These are phyloP conservation scores for Mycena galericulata DNA, from an alignment of 768 basidiomycete species.

Conservation along the genomic window DNA sequence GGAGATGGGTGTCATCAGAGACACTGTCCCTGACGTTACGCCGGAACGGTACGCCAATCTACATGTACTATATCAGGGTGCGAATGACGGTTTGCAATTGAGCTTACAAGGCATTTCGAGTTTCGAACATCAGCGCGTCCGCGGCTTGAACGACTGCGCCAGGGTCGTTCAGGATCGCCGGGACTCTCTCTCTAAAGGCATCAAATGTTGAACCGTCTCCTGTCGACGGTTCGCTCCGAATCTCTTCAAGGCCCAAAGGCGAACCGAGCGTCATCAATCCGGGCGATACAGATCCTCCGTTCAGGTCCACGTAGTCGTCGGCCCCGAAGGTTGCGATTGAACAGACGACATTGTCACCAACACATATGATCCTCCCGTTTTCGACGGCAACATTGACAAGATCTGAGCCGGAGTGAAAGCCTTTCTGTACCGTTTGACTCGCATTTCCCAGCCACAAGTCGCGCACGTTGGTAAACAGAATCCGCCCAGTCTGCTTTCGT, in stretches of 20 bases:
- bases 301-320: conserved; percentile 64
- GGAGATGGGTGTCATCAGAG: conserved; percentile 57
- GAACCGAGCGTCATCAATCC: conserved; percentile 78
- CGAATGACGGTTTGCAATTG: no score
- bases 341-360: conserved; percentile 50
- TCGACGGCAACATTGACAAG: conserved; percentile 55
- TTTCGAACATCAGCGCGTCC: conserved; percentile 79
- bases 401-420: conserved; percentile 39
- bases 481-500: conserved; percentile 46
- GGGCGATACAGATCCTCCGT: conserved; percentile 75
- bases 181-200: conserved; percentile 59
- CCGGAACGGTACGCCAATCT: conserved; percentile 77
- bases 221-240: conserved; percentile 75
- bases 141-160: conserved; percentile 71
- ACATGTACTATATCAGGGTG: conserved; percentile 11
- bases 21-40: conserved; percentile 70
- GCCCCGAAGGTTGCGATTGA: conserved; percentile 33
- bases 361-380: conserved; percentile 66
- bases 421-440: conserved; percentile 48
- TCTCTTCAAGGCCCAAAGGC: conserved; percentile 81
- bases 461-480: conserved; percentile 77
- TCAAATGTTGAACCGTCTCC: conserved; percentile 71
- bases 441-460: conserved; percentile 55
- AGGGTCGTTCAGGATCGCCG: conserved; percentile 59
- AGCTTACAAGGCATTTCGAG: conserved; percentile 79